Percentiles rank a stretch among this genome's conserved stretches.
These are phyloP conservation scores for Aspergillus texensis DNA, from an alignment of 2,329 filamentous ascomycete species.

Conservation along the genomic window DNA sequence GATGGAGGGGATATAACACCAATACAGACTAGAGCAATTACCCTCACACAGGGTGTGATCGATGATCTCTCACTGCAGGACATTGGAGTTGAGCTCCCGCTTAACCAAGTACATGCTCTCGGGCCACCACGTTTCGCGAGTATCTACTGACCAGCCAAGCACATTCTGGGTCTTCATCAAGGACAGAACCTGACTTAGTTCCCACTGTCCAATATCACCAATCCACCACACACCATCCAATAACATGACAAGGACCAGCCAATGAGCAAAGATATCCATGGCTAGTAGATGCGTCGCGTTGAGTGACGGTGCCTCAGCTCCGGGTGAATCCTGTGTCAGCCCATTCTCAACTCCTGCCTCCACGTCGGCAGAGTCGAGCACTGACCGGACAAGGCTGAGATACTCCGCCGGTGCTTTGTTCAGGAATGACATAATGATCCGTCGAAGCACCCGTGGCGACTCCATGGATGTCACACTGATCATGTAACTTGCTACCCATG, in stretches of 20 bases:
- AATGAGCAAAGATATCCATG: slow-evolving; percentile 35
- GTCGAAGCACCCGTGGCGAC: slow-evolving; percentile 36
- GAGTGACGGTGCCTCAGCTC: slow-evolving; percentile 5
- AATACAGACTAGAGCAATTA: no score
- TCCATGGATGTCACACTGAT: slow-evolving; percentile 38
- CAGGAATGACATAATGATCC: slow-evolving; percentile 46
- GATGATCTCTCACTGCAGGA: background rate
- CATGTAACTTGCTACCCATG: slow-evolving; percentile 42
- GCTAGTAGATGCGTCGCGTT: slow-evolving; percentile 20
- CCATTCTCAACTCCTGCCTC: slow-evolving; percentile 1
- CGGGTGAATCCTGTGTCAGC: slow-evolving; percentile 6
- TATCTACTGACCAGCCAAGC: slow-evolving; percentile 7
- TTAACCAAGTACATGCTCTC: slow-evolving; percentile 27
- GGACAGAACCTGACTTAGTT: slow-evolving; percentile 26
- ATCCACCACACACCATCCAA: slow-evolving; percentile 41
- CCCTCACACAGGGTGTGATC: no score
- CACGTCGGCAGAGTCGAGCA: slow-evolving; percentile 22
- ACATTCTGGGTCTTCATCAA: slow-evolving; percentile 22
- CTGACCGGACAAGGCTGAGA: slow-evolving; percentile 39
- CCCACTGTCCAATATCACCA: slow-evolving; percentile 29
- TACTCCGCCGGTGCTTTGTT: slow-evolving; percentile 41
- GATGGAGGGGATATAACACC: no score
- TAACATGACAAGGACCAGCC: slow-evolving; percentile 35
- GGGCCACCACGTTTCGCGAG: slow-evolving; percentile 27
- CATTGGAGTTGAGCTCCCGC: slow-evolving; percentile 16